Conservation (phyloP, 495 filamentous ascomycete genomes). For the Penicillium fimorum region DNA sequence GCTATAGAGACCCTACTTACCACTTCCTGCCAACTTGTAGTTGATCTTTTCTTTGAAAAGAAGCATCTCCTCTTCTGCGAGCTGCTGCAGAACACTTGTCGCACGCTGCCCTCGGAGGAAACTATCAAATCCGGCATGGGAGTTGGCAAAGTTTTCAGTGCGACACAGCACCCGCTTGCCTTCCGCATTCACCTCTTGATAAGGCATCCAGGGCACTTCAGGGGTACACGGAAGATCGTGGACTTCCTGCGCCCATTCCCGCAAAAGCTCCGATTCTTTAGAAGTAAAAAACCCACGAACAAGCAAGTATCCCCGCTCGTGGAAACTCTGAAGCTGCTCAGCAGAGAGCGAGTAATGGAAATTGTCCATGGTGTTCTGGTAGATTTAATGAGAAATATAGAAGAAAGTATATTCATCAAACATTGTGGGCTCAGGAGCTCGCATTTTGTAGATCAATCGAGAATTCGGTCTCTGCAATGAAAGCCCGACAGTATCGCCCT, state of each 20-base stretch:
- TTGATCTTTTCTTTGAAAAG: slow-evolving; percentile 53
- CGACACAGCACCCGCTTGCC: slow-evolving; percentile 45
- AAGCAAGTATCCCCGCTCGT: slow-evolving; percentile 41
- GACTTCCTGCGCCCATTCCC: slow-evolving; percentile 45
- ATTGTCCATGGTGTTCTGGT: slow-evolving; percentile 22
- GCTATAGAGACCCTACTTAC: slow-evolving; percentile 11
- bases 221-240: slow-evolving; percentile 39
- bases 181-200: slow-evolving; percentile 44
- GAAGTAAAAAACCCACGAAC: slow-evolving; percentile 32
- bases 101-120: slow-evolving; percentile 41
- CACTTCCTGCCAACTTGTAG: slow-evolving; percentile 43
- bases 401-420: background rate
- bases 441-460: slow-evolving; percentile 13
- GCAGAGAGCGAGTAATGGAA: slow-evolving; percentile 23
- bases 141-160: slow-evolving; percentile 49
- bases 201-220: slow-evolving; percentile 45
- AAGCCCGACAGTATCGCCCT: slow-evolving; percentile 6
- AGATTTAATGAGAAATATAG: background rate
- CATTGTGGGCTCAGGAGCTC: background rate
- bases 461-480: background rate
- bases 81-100: slow-evolving; percentile 32
- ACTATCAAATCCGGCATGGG: slow-evolving; percentile 38
- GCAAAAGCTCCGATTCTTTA: slow-evolving; percentile 28
- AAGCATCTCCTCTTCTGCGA: slow-evolving; percentile 45
- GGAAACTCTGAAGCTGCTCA: slow-evolving; percentile 37